Conservation (phyloP, 2,329 filamentous ascomycete genomes). For the Zasmidium citrigriseum region DNA sequence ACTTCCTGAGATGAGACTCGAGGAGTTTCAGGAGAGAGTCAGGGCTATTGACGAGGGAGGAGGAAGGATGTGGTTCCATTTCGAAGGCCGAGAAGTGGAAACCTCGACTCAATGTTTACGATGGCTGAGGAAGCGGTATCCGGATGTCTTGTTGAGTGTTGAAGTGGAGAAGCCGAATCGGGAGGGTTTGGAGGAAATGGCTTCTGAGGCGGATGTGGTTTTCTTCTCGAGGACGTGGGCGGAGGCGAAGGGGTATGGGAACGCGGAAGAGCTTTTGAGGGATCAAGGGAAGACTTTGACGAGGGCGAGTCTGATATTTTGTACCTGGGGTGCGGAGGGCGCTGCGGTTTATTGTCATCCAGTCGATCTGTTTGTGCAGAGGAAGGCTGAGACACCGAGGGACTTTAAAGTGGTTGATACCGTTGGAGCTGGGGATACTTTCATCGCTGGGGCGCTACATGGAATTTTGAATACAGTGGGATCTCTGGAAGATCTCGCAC, state of each 20-base stretch:
- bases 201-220: constrained; percentile 9
- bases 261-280: background rate
- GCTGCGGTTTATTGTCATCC: background rate
- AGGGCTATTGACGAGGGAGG: background rate
- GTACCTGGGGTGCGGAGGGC: constrained; percentile 13
- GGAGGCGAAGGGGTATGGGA: background rate
- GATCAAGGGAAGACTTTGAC: background rate
- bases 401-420: background rate
- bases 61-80: constrained; percentile 12
- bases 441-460: constrained; percentile 6
- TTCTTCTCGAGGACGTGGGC: constrained; percentile 17
- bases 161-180: constrained; percentile 14
- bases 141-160: constrained; percentile 1
- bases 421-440: constrained; percentile 15
- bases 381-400: background rate
- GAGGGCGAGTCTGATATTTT: constrained; percentile 5
- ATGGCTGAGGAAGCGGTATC: constrained; percentile 2
- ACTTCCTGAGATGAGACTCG: constrained; percentile 11
- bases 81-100: constrained; percentile 12
- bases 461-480: background rate
- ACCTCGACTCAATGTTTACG: constrained; percentile 7
- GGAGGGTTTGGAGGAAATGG: constrained; percentile 5
- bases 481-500: background rate
- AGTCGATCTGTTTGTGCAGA: background rate
- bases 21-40: constrained; percentile 9